Base-by-base conservation (phyloP, 441 rosid genomes). In the Gossypium laxum region DNA sequence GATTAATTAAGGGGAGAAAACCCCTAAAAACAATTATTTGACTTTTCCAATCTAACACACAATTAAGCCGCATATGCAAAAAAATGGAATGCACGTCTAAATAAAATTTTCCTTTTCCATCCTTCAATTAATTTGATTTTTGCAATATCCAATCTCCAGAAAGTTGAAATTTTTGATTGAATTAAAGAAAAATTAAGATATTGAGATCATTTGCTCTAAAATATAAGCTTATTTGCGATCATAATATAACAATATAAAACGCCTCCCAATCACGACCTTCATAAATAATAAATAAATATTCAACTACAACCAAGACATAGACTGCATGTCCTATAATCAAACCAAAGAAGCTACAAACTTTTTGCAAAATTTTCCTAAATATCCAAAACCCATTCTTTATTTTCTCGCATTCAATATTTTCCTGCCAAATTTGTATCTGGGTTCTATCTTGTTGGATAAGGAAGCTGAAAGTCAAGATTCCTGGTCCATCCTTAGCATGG, bases 61-160 rank as follows among this genome's bases (percentile, higher is more conserved):
- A 30, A 30, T 26, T 19, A 17, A 32, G 24, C 14, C 30, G 18
- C 12, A 32, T 18, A 4, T 51, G 12, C 60, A 32, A n/a, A 17
- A 60, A 32, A 34, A 73, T 85, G 88, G 80, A 21, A 54, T 0
- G 84, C 88, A 85, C 86, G 88, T 83, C 85, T 11, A 38, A 19
- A n/a, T 47, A 11, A 70, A 66, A 64, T 32, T 15, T 26, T 18
- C 30, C 17, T 22, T 67, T 67, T 0, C 15, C 17, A 7, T 2
- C 15, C 54, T 26, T 52, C 75, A 30, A 41, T 47, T 34, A 4
- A 12, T 11, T 38, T 38, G 26, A 1, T 8, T 34, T 18, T 38
- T 17, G 7, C 2, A 69, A 51, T 50, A 26, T 28, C 43, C 11
- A 34, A 38, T 60, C 7, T 50, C 28, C 48, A 11, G 30, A 26